These are phyloP conservation scores for Cladophialophora immunda DNA, from an alignment of 2,329 filamentous ascomycete genomes.

Conservation along the genomic window DNA sequence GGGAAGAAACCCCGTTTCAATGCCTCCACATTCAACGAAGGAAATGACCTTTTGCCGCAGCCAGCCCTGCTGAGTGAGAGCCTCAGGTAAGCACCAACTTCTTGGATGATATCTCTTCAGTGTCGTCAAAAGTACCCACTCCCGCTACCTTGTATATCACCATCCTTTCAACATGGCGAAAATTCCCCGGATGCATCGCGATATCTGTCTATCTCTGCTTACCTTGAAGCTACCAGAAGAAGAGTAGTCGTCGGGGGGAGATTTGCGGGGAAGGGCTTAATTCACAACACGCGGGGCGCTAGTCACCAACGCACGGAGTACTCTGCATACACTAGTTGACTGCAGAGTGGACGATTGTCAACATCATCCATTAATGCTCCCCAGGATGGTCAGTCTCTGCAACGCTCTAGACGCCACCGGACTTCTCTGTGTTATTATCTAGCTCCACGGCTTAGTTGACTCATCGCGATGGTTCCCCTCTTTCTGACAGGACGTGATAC, in stretches of 20 bases:
- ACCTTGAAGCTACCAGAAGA: background rate
- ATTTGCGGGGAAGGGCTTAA: background rate
- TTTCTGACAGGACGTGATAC: background rate
- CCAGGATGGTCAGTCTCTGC: background rate
- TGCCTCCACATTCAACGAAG: background rate
- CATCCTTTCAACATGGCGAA: background rate
- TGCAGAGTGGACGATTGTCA: background rate
- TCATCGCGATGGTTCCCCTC: background rate
- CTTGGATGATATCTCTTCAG: background rate
- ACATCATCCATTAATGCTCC: background rate
- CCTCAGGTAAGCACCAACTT: background rate
- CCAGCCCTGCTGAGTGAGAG: background rate
- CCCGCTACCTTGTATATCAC: background rate
- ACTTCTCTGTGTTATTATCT: too few species aligned
- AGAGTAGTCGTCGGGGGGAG: background rate
- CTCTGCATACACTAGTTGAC: background rate
- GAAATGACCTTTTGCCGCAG: background rate
- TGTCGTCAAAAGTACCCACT: background rate
- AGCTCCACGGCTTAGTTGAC: background rate
- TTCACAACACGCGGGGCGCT: background rate
- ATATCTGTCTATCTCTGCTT: background rate
- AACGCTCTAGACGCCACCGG: too few species aligned
- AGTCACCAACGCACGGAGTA: background rate
- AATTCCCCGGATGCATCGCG: constrained; percentile 23
- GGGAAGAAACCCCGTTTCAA: background rate